Percentiles rank a stretch among this genome's conserved stretches.
These are phyloP conservation scores for Pulveroboletus sp. DNA, from an alignment of 768 basidiomycete species.

Conservation along the genomic window DNA sequence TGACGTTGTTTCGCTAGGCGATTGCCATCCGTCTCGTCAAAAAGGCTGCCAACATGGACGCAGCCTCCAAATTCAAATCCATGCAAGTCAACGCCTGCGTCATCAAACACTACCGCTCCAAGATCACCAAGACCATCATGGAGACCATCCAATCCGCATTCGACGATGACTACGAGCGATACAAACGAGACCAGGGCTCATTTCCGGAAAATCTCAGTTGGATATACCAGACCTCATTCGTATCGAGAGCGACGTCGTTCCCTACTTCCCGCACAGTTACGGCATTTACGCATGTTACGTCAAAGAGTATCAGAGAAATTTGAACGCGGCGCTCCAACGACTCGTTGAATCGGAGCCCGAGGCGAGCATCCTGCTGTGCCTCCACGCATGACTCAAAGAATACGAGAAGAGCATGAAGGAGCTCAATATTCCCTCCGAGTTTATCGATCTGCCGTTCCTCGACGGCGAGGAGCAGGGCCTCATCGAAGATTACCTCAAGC, in stretches of 20 bases:
- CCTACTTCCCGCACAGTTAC: slow-evolving; percentile 89
- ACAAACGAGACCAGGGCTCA: slow-evolving; percentile 57
- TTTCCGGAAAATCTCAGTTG: slow-evolving; percentile 81
- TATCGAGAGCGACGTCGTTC: slow-evolving; percentile 83
- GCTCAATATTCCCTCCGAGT: slow-evolving; percentile 74
- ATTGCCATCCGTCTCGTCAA: slow-evolving; percentile 92
- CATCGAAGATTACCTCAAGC: slow-evolving; percentile 91
- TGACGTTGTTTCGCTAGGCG: slow-evolving; percentile 49
- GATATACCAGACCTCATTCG: slow-evolving; percentile 92
- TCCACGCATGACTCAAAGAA: slow-evolving; percentile 94
- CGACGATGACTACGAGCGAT: slow-evolving; percentile 57
- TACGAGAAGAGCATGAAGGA: slow-evolving; percentile 96
- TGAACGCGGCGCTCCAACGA: slow-evolving; percentile 68
- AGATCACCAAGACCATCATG: slow-evolving; percentile 75
- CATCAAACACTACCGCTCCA: slow-evolving; percentile 93
- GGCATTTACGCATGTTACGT: slow-evolving; percentile 81
- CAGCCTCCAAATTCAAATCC: slow-evolving; percentile 89
- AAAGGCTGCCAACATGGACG: slow-evolving; percentile 88
- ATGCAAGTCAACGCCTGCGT: slow-evolving; percentile 90
- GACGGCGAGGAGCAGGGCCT: slow-evolving; percentile 91
- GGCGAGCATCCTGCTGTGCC: slow-evolving; percentile 78
- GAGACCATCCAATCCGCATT: slow-evolving; percentile 74
- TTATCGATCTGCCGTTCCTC: slow-evolving; percentile 84
- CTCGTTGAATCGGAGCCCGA: slow-evolving; percentile 75
- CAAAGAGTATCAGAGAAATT: slow-evolving; percentile 84